Base-by-base conservation (phyloP, 805 yeast genomes). In the Suhomyces sp. region DNA sequence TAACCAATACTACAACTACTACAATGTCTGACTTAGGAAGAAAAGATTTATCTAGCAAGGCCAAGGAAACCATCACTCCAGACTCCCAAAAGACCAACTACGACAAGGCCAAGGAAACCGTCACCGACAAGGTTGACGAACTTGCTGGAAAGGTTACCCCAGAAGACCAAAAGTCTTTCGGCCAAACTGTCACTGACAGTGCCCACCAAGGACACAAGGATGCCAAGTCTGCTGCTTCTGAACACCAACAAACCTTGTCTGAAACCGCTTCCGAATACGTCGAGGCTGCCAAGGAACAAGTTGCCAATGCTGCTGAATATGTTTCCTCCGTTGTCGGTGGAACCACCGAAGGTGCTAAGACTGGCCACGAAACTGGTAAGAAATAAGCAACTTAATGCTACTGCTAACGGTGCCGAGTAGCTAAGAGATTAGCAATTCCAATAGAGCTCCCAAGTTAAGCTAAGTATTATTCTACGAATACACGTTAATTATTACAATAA, bases 181-280 rank as follows among this genome's bases (percentile, higher is more conserved):
- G 75, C 42, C 96, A 88, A 71, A 68, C 79, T 48, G 66, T 78
- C 21, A 71, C 79, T 43, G 96, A 86, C 64, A 61, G 77, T 37
- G 68, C 77, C 43, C 58, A 69, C 51, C 51, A 64, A 38, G 84
- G 83, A 33, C 70, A 70, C 54, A 76, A 74, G 46, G 78, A 77
- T 43, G 80, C 69, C 44, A 55, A 60, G 54, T 46, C 60, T 25
- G 51, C 59, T 31, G 60, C 54, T 22, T 22, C 43, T 22, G 42
- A 48, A 15, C 25, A 59, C 44, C 33, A 47, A 29, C 47, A 44
- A 26, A 42, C 70, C 12, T 54, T 66, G 40, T 50, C 61, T 31
- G 77, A 72, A 40, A 66, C 77, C 50, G 66, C 68, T 43, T 37
- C 51, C 42, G 50, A 55, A 44, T 77, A 77, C 58, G 65, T 73